A percentile compares a stretch with the other conserved stretches of the same genome.
Conservation (phyloP, 805 yeast species). For the Lipomyces sp. region DNA sequence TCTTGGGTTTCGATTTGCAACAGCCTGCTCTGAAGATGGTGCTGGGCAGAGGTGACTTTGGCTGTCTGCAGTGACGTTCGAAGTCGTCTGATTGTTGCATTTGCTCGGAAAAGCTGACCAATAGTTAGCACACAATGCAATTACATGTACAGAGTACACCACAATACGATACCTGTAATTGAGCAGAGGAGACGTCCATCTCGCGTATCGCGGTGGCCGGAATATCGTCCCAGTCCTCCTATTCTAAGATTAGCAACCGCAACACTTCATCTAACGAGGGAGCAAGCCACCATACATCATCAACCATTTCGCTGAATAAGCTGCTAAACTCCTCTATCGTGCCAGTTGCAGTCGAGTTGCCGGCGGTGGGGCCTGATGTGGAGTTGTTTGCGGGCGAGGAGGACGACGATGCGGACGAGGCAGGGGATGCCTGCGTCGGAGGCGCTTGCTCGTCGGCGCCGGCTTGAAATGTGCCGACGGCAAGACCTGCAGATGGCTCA, state of each 20-base stretch:
- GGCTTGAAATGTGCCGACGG: no score
- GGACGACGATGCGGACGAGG: no score
- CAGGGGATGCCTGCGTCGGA: no score
- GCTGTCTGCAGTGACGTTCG: slow-evolving; percentile 12
- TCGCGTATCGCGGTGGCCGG: slow-evolving; percentile 14
- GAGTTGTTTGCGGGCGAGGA: no score
- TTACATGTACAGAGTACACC: neutral
- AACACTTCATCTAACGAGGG: no score
- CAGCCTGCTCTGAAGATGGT: slow-evolving; percentile 42
- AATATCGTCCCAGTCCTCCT: slow-evolving; percentile 25
- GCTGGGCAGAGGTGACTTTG: slow-evolving; percentile 12
- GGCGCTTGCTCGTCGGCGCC: no score
- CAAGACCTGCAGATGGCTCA: no score
- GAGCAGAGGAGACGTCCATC: slow-evolving; percentile 15
- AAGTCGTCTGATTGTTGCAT: slow-evolving; percentile 13
- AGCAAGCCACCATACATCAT: no score
- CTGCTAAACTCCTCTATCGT: neutral
- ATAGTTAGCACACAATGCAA: neutral
- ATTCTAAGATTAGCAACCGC: neutral
- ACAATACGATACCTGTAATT: slow-evolving; percentile 10
- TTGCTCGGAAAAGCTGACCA: slow-evolving; percentile 17
- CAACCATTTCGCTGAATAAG: neutral
- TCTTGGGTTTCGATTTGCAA: slow-evolving; percentile 45
- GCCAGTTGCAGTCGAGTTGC: no score
- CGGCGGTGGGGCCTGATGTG: no score